Percentiles rank a stretch among this genome's conserved stretches.
Conservation (phyloP, 306 rosid genomes). For the Castanopsis chinensis region DNA sequence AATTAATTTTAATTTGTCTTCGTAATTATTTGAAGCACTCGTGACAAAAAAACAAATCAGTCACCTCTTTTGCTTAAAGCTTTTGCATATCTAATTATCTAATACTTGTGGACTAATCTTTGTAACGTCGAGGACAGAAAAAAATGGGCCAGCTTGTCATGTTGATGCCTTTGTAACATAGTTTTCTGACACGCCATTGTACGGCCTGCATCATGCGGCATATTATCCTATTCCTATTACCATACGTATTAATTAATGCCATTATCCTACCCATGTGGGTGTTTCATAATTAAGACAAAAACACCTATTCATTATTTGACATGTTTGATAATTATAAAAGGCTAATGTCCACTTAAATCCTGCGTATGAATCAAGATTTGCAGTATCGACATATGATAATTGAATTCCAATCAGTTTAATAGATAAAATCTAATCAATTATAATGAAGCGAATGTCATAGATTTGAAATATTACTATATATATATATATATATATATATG, state of each 20-base stretch:
- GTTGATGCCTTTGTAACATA: conserved; percentile 27
- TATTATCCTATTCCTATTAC: neutral
- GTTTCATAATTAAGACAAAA: neutral
- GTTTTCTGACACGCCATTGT: conserved; percentile 33
- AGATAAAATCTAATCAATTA: no score
- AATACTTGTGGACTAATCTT: neutral
- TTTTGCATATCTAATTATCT: neutral
- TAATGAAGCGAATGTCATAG: rapidly evolving
- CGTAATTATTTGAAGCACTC: neutral
- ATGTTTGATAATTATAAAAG: conserved; percentile 19
- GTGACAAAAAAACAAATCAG: neutral
- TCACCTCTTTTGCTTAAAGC: neutral
- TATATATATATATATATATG: no score
- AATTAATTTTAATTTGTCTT: neutral
- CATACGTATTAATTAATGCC: conserved; percentile 14
- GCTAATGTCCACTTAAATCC: conserved; percentile 25
- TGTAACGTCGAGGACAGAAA: neutral
- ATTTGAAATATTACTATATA: no score
- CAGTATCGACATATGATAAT: conserved; percentile 20
- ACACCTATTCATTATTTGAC: neutral
- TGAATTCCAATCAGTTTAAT: no score
- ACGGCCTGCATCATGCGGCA: conserved; percentile 33
- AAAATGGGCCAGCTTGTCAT: conserved; percentile 12
- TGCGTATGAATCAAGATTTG: conserved; percentile 20
- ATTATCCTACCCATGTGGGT: conserved; percentile 22